Percentiles rank a stretch among this genome's conserved stretches.
Evolutionary conservation across 2,329 filamentous ascomycete species (phyloP).

Genomic region (Talaromyces sp.): DNA sequence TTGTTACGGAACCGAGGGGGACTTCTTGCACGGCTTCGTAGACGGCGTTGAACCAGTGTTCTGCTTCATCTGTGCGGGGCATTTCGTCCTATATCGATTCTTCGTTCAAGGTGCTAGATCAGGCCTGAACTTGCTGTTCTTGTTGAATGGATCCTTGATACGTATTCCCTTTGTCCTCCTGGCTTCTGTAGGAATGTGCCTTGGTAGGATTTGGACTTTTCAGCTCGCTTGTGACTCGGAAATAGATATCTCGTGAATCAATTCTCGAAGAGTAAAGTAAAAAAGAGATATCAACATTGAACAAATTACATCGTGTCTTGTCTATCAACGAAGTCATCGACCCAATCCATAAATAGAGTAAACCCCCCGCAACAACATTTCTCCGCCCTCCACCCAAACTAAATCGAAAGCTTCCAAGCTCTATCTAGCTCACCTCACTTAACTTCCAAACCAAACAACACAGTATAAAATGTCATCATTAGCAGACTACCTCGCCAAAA

Average conservation of each 20-base stretch:
- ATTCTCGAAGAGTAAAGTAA: neutral
- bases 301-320: neutral
- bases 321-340: neutral
- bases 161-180: too few species aligned
- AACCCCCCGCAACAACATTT: slow-evolving; percentile 20
- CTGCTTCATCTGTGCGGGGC: slow-evolving; percentile 45
- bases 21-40: slow-evolving; percentile 83
- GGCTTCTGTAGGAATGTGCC: too few species aligned
- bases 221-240: too few species aligned
- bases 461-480: slow-evolving; percentile 53
- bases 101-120: too few species aligned
- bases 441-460: neutral
- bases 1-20: slow-evolving; percentile 75
- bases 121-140: too few species aligned
- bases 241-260: too few species aligned
- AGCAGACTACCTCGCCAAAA: slow-evolving; percentile 81
- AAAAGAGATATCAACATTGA: neutral
- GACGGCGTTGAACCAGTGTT: slow-evolving; percentile 56
- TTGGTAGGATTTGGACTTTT: too few species aligned
- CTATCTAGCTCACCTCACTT: neutral
- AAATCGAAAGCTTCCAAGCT: neutral
- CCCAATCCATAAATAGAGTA: neutral
- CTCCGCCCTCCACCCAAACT: slow-evolving; percentile 9
- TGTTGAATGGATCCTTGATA: too few species aligned
- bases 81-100: slow-evolving; percentile 27